Conservation (phyloP, 2,329 filamentous ascomycete genomes). For the Colletotrichum sp. region DNA sequence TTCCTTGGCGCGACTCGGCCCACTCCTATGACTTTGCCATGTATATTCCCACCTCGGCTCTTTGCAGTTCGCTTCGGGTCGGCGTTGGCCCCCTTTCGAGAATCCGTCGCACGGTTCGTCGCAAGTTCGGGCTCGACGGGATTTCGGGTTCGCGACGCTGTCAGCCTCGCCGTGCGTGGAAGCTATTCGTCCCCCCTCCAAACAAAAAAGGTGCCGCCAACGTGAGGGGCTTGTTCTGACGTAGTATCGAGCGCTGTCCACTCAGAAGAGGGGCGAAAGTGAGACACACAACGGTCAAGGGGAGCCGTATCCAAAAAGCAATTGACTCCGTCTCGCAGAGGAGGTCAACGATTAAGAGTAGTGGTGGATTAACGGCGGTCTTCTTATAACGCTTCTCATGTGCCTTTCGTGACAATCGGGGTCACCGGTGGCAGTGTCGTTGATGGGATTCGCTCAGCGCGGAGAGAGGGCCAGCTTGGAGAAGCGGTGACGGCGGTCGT, state of each 20-base stretch:
- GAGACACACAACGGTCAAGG: neutral
- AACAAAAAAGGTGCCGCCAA: neutral
- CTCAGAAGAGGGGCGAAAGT: neutral
- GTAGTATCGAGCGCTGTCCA: conserved; percentile 5
- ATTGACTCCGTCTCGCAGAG: neutral
- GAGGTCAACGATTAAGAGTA: neutral
- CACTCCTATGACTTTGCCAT: conserved; percentile 18
- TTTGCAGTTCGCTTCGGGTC: neutral
- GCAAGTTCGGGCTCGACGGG: neutral
- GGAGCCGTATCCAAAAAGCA: neutral
- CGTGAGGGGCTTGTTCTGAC: conserved; percentile 17
- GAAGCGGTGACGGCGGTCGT: conserved; percentile 2
- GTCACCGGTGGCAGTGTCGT: neutral
- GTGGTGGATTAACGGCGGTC: neutral
- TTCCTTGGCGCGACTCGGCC: conserved; percentile 14
- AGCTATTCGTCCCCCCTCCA: neutral
- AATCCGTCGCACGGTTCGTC: conserved; percentile 6
- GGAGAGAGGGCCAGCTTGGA: neutral
- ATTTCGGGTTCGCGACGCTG: neutral
- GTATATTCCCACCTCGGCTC: neutral
- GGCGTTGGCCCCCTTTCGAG: neutral
- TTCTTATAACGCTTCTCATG: neutral
- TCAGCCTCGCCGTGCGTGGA: neutral
- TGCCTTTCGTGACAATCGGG: neutral
- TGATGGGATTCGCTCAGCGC: neutral